Conservation (phyloP, 1,284 basidiomycete genomes). For the Entoloma clypeatum region DNA sequence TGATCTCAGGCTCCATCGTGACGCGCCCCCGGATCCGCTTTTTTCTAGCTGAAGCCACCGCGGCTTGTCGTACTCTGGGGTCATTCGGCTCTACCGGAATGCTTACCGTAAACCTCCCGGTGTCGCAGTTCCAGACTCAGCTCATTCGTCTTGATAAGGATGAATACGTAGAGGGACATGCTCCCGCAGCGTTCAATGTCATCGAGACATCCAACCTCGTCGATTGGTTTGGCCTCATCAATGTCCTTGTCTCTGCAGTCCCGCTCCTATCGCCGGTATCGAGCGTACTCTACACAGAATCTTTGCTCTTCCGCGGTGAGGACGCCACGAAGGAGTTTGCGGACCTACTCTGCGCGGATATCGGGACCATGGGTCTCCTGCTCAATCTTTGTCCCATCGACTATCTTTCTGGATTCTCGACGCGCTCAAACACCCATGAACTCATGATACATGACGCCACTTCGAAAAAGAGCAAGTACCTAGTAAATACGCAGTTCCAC, state of each 20-base stretch:
- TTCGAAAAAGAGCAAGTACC: not conserved
- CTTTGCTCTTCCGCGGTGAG: constrained; percentile 28
- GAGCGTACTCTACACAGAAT: constrained; percentile 45
- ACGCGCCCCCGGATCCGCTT: constrained; percentile 28
- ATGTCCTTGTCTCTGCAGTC: constrained; percentile 38
- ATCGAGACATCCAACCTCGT: constrained; percentile 54
- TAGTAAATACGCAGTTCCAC: constrained; percentile 39
- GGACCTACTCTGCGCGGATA: constrained; percentile 35
- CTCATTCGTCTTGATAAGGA: constrained; percentile 29
- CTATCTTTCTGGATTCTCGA: constrained; percentile 40
- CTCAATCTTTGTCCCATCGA: constrained; percentile 39
- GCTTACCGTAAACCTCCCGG: constrained; percentile 24
- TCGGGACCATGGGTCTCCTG: constrained; percentile 38
- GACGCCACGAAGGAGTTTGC: constrained; percentile 32
- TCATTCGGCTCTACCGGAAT: constrained; percentile 11
- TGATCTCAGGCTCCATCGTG: constrained; percentile 8
- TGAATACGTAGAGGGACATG: constrained; percentile 22
- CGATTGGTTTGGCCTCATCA: constrained; percentile 49
- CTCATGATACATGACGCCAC: constrained; percentile 21
- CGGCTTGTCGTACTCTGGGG: constrained; percentile 30
- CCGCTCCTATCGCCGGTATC: constrained; percentile 35
- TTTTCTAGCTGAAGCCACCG: constrained; percentile 34
- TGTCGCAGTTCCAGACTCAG: constrained; percentile 33
- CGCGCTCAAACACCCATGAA: constrained; percentile 43
- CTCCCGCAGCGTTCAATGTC: constrained; percentile 44